Percentiles rank a stretch among this genome's conserved stretches.
These are phyloP conservation scores for Yamadazyma kanchanaburiensis DNA, from an alignment of 1,139 yeast genomes.

Conservation along the genomic window DNA sequence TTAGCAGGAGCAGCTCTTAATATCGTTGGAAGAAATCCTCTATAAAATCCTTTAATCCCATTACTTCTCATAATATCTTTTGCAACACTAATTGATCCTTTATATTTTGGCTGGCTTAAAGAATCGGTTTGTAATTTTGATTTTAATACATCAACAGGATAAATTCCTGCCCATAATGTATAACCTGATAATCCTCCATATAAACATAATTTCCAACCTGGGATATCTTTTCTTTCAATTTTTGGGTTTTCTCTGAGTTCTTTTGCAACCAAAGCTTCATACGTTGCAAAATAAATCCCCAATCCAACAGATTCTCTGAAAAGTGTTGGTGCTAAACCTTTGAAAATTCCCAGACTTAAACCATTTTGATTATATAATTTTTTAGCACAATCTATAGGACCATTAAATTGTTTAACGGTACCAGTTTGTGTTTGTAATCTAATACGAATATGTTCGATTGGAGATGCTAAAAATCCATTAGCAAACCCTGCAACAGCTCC, in stretches of 20 bases:
- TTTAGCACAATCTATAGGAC: constrained; percentile 77
- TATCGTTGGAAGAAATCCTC: constrained; percentile 87
- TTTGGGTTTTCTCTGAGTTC: constrained; percentile 42
- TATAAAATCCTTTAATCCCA: constrained; percentile 76
- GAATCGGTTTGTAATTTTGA: constrained; percentile 84
- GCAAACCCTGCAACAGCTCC: constrained; percentile 91
- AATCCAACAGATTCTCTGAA: constrained; percentile 82
- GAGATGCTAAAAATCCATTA: constrained; percentile 82
- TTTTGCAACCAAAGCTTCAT: constrained; percentile 75
- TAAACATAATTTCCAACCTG: constrained; percentile 79
- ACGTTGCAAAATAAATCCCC: constrained; percentile 85
- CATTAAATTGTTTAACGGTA: constrained; percentile 46
- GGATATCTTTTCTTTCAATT: constrained; percentile 60
- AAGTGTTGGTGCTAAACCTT: constrained; percentile 78
- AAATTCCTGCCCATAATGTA: constrained; percentile 74
- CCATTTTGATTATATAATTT: constrained; percentile 56
- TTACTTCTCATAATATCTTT: constrained; percentile 47
- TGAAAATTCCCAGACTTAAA: constrained; percentile 53
- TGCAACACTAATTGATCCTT: constrained; percentile 52
- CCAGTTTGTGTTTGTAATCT: constrained; percentile 81
- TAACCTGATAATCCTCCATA: constrained; percentile 88
- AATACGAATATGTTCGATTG: constrained; percentile 91
- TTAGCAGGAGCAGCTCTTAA: constrained; percentile 96
- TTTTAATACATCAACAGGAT: constrained; percentile 84
- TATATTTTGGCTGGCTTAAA: constrained; percentile 47